A percentile compares a stretch with the other conserved stretches of the same genome.
These are phyloP conservation scores for Pseudogymnoascus pannorum DNA, from an alignment of 2,329 filamentous ascomycete genomes.

Conservation along the genomic window DNA sequence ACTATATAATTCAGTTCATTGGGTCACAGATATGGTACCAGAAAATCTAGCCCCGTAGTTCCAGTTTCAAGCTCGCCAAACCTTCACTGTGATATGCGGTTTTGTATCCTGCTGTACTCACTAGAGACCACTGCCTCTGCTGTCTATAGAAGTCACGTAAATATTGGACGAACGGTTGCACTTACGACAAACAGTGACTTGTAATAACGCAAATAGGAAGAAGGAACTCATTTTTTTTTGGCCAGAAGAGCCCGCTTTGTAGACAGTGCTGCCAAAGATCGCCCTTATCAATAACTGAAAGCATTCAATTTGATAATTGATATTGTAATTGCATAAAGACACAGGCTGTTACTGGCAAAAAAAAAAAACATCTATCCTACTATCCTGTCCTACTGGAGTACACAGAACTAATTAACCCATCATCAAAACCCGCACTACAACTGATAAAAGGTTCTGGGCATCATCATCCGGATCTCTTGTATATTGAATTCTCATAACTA, in stretches of 20 bases:
- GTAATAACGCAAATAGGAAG: not conserved
- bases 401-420: not conserved
- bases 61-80: no score
- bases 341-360: not conserved
- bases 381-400: not conserved
- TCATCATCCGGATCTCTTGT: not conserved
- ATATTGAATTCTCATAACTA: not conserved
- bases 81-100: not conserved
- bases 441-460: not conserved
- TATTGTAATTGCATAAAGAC: not conserved
- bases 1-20: not conserved
- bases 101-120: no score
- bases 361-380: not conserved
- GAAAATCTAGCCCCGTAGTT: not conserved
- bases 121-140: not conserved
- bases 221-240: not conserved
- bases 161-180: not conserved
- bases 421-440: not conserved
- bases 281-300: not conserved
- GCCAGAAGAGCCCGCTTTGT: not conserved
- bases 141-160: not conserved
- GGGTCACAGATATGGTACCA: not conserved
- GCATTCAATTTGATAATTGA: not conserved
- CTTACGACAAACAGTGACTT: not conserved
- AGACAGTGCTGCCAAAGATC: not conserved